phyloP scores from a whole-genome alignment of 345 rosid genomes.

The Durio zibethinus region DNA sequence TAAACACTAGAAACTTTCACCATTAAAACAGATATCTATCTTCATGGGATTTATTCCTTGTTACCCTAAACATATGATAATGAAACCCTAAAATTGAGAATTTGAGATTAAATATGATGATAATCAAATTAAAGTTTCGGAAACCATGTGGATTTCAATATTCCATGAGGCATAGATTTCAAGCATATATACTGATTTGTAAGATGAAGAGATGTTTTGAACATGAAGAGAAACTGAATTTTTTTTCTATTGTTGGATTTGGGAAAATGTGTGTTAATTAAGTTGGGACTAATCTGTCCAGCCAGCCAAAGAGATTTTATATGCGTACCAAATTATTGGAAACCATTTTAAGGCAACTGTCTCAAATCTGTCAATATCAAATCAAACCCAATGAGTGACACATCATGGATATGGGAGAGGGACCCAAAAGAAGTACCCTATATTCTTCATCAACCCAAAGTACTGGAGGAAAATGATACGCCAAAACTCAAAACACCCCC shows the following conservation, averaged over 20 bases:
- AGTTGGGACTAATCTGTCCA: neutral
- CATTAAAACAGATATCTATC: neutral
- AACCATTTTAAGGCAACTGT: neutral
- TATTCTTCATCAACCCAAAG: neutral
- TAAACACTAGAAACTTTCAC: neutral
- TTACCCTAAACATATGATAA: neutral
- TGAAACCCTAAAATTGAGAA: neutral
- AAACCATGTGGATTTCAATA: neutral
- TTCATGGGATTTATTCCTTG: neutral
- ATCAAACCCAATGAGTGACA: constrained; percentile 4
- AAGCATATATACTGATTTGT: neutral
- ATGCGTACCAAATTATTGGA: neutral
- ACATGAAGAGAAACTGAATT: neutral
- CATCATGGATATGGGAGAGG: constrained; percentile 5
- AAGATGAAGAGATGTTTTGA: neutral
- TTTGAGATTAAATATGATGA: too few relatives aligned
- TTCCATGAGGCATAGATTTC: neutral
- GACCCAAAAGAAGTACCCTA: neutral
- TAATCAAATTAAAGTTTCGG: neutral
- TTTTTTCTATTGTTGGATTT: neutral
- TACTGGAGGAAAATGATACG: neutral
- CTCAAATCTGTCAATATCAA: constrained; percentile 21
- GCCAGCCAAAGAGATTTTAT: neutral
- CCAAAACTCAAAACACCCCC: too few relatives aligned
- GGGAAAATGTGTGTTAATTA: neutral